A percentile compares a stretch with the other conserved stretches of the same genome.
Evolutionary conservation across 129 eudicot genomes (phyloP).

Genomic region (Ambrosia artemisiifolia): DNA sequence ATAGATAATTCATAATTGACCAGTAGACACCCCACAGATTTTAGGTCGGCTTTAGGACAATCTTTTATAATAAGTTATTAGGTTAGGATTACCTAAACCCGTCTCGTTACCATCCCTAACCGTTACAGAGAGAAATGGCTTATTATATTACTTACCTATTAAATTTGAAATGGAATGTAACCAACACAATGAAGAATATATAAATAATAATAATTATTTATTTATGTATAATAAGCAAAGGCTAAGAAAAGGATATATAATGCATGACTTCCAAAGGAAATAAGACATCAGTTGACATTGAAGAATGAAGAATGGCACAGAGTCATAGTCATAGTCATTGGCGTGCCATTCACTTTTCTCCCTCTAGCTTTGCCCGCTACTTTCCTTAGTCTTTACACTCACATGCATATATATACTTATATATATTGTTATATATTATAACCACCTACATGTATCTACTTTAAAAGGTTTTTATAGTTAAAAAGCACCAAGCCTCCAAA

Average conservation of each 20-base stretch:
- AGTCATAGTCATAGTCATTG: slow-evolving; percentile 28
- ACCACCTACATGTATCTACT: background rate
- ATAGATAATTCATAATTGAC: no score
- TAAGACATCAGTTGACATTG: slow-evolving; percentile 33
- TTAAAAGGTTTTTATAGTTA: background rate
- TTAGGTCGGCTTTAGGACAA: no score
- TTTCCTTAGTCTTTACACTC: background rate
- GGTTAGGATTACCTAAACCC: no score
- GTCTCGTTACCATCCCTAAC: no score
- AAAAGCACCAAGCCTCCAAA: background rate
- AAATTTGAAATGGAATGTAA: no score
- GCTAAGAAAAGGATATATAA: background rate
- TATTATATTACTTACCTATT: no score
- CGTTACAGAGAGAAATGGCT: no score
- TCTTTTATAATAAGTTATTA: no score
- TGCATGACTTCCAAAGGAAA: slow-evolving; percentile 1
- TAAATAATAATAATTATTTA: background rate
- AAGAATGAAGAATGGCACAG: background rate
- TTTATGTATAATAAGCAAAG: background rate
- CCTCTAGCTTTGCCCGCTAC: slow-evolving; percentile 10
- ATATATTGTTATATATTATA: background rate
- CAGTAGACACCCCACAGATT: no score
- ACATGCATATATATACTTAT: slow-evolving; percentile 12
- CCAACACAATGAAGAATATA: no score
- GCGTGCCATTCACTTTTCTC: slow-evolving; percentile 37